These are phyloP conservation scores for Leucogyrophana mollusca DNA, from an alignment of 768 basidiomycete genomes.

Conservation along the genomic window DNA sequence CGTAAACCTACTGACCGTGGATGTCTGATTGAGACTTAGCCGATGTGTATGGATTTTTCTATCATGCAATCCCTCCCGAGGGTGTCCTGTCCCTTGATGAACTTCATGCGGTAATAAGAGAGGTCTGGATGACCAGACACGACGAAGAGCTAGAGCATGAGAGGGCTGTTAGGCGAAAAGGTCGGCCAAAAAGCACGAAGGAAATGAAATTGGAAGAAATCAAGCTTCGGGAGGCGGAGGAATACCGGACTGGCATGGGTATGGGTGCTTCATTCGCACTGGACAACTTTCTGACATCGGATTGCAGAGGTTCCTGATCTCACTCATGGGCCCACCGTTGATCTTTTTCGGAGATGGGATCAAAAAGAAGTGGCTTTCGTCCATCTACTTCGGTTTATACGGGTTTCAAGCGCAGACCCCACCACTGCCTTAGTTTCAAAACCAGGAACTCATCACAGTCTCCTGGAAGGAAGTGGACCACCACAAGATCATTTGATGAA, in stretches of 20 bases:
- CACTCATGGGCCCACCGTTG: conserved; percentile 67
- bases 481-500: conserved; percentile 24
- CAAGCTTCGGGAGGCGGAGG: conserved; percentile 65
- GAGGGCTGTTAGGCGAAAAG: conserved; percentile 59
- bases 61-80: conserved; percentile 63
- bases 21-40: conserved; percentile 34
- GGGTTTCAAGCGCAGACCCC: conserved; percentile 62
- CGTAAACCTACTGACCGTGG: neutral
- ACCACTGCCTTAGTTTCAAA: conserved; percentile 49
- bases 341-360: conserved; percentile 77
- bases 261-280: conserved; percentile 21
- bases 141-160: conserved; percentile 67
- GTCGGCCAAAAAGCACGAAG: conserved; percentile 69
- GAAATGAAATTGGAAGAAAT: conserved; percentile 69
- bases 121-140: conserved; percentile 73
- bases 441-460: conserved; percentile 54
- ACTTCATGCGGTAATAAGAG: conserved; percentile 60
- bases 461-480: conserved; percentile 15
- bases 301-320: conserved; percentile 74
- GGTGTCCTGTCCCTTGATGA: conserved; percentile 58
- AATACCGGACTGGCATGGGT: conserved; percentile 84
- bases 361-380: conserved; percentile 71
- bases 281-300: conserved; percentile 6
- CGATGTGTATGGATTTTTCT: conserved; percentile 76
- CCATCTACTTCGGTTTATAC: conserved; percentile 71